Percentiles rank a stretch among this genome's conserved stretches.
Conservation (phyloP, 108 stramenopile genomes). For the Discostella stelligeroides region DNA sequence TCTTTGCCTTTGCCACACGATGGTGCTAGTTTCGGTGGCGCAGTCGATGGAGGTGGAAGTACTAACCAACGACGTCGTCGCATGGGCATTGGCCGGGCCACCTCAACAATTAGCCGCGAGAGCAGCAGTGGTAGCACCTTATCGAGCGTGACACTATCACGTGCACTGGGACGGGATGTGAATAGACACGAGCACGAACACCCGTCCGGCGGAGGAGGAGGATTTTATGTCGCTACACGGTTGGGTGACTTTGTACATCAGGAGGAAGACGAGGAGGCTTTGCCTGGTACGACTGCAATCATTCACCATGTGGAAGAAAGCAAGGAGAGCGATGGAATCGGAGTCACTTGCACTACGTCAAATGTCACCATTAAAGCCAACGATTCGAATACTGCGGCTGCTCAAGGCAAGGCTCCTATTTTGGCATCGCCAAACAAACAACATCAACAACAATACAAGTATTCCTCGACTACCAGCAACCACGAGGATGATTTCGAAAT, state of each 20-base stretch:
- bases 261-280: slow-evolving; percentile 2
- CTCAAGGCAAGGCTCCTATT: background rate
- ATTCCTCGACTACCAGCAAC: background rate
- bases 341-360: background rate
- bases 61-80: background rate
- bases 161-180: slow-evolving; percentile 18
- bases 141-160: slow-evolving; percentile 43
- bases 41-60: too few relatives aligned
- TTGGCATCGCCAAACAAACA: background rate
- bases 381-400: background rate
- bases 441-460: background rate
- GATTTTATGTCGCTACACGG: slow-evolving; percentile 39
- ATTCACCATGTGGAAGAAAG: background rate
- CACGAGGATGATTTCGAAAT: background rate
- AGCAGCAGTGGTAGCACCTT: slow-evolving; percentile 1
- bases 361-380: background rate
- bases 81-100: background rate
- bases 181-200: slow-evolving; percentile 37
- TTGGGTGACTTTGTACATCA: slow-evolving; percentile 40
- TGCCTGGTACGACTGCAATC: background rate
- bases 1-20: background rate
- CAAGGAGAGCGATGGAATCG: background rate
- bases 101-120: slow-evolving; percentile 15
- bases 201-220: slow-evolving; percentile 1
- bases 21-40: too few relatives aligned